Evolutionary conservation across 139 green algal species (phyloP), one percentile per base, ranked within the genome.

Genomic region (Mesostigma viride): DNA sequence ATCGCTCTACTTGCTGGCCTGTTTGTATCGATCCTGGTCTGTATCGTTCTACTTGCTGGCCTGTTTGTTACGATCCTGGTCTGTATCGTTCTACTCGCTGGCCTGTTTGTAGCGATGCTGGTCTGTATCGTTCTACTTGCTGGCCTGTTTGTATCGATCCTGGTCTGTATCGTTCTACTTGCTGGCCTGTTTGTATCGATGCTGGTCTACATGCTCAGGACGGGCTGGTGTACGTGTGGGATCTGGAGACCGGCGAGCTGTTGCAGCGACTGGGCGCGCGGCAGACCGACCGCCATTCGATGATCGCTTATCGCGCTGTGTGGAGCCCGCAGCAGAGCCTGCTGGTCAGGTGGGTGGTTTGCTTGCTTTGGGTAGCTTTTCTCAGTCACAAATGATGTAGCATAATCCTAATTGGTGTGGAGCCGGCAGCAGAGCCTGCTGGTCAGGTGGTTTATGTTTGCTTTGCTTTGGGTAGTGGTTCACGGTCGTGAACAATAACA

Each of bases 211-310:
- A n/a, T n/a, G n/a, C n/a, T n/a, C 8, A 62, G 53, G 59, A 66
- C 26, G 59, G 59, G 4, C 26, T 66, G 59, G 59, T 66, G 14
- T 36, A 66, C 26, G 34, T 66, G 11, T 66, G 59, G 59, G 26
- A 56, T 5, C 24, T 26, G 3, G 26, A n/a, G 3, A 66, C 59
- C 11, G 59, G 59, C 24, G 59, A 66, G 26, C 32, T 66, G 24
- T 3, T 66, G 20, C 59, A 66, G 59, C 59, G 59, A 3, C 26
- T 66, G 22, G 59, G 59, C 35, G 40, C 20, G 24, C 27, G 59
- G 35, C 24, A 26, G 4, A 26, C 24, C 20, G 59, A 45, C 32
- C 24, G 59, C 27, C 59, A 66, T 26, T 22, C 4, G 59, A 26
- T n/a, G 3, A 66, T 40, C 11, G 59, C 34, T 3, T 66, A 66